A percentile compares a stretch with the other conserved stretches of the same genome.
Evolutionary conservation across 768 basidiomycete species (phyloP).

Genomic region (Tricholoma matsutake): DNA sequence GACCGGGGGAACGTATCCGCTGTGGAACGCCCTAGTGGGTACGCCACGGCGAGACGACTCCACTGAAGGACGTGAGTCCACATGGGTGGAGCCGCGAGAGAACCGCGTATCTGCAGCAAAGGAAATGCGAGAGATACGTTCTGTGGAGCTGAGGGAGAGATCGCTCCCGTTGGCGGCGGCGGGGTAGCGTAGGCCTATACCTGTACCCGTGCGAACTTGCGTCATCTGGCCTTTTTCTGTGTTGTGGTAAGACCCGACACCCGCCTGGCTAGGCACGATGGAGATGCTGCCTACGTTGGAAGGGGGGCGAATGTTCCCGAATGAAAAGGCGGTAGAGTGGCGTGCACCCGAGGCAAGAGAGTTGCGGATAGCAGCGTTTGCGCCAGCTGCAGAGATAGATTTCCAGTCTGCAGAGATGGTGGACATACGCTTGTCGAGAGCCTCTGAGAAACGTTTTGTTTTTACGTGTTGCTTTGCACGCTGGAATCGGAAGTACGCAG

Average conservation of each 20-base stretch:
- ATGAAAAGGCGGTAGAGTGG: slow-evolving; percentile 49
- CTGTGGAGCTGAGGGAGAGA: slow-evolving; percentile 31
- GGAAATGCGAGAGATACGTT: slow-evolving; percentile 60
- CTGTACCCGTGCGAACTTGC: slow-evolving; percentile 45
- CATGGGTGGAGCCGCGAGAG: slow-evolving; percentile 35
- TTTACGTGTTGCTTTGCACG: slow-evolving; percentile 50
- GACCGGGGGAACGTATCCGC: slow-evolving; percentile 40
- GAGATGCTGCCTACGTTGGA: slow-evolving; percentile 45
- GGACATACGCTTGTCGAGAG: slow-evolving; percentile 80
- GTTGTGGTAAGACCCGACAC: slow-evolving; percentile 33
- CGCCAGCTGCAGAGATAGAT: slow-evolving; percentile 65
- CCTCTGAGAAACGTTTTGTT: slow-evolving; percentile 58
- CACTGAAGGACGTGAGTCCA: slow-evolving; percentile 35
- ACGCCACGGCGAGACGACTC: slow-evolving; percentile 27
- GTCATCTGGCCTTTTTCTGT: slow-evolving; percentile 10
- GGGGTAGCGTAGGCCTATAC: slow-evolving; percentile 50
- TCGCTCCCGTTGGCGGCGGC: slow-evolving; percentile 21
- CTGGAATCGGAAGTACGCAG: slow-evolving; percentile 49
- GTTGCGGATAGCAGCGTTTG: slow-evolving; percentile 68
- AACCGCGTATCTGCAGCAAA: slow-evolving; percentile 57
- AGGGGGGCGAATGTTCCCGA: slow-evolving; percentile 51
- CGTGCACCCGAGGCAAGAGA: slow-evolving; percentile 46
- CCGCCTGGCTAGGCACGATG: slow-evolving; percentile 30
- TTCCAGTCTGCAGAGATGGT: slow-evolving; percentile 80
- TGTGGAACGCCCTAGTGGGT: slow-evolving; percentile 37